Conservation (phyloP, 495 filamentous ascomycete genomes). For the Hypoxylon rickii region DNA sequence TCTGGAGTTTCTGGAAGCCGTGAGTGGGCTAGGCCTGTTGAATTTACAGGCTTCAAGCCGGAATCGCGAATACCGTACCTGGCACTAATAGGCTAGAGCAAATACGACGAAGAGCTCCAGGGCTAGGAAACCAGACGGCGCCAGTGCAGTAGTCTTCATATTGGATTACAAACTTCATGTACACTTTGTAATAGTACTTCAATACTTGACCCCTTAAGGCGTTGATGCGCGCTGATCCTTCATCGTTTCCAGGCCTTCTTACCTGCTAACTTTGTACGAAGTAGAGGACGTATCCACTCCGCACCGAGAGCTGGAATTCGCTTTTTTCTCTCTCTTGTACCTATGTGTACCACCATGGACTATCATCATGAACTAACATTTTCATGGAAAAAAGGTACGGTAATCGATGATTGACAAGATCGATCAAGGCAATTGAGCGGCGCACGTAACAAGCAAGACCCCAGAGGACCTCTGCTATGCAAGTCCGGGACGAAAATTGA, state of each 20-base stretch:
- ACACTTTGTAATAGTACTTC: too few relatives aligned
- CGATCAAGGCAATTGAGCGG: background rate
- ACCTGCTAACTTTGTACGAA: background rate
- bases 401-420: background rate
- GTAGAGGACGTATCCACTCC: background rate
- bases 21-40: background rate
- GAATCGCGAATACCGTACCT: constrained; percentile 17
- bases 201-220: background rate
- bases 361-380: too few relatives aligned
- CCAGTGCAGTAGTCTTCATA: too few relatives aligned
- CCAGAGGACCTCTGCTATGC: constrained; percentile 5
- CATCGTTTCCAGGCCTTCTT: constrained; percentile 7
- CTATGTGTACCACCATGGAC: too few relatives aligned
- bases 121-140: too few relatives aligned
- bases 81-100: background rate
- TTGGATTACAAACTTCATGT: too few relatives aligned
- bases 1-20: constrained; percentile 4
- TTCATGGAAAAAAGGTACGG: too few relatives aligned
- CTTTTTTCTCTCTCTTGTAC: too few relatives aligned
- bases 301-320: too few relatives aligned
- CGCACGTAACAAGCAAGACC: background rate
- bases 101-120: too few relatives aligned
- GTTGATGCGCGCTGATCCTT: constrained; percentile 27
- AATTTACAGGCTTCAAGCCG: background rate
- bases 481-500: constrained; percentile 21